Conservation (phyloP, 176 grass and related monocot genomes). For the Saccharum spontaneum region DNA sequence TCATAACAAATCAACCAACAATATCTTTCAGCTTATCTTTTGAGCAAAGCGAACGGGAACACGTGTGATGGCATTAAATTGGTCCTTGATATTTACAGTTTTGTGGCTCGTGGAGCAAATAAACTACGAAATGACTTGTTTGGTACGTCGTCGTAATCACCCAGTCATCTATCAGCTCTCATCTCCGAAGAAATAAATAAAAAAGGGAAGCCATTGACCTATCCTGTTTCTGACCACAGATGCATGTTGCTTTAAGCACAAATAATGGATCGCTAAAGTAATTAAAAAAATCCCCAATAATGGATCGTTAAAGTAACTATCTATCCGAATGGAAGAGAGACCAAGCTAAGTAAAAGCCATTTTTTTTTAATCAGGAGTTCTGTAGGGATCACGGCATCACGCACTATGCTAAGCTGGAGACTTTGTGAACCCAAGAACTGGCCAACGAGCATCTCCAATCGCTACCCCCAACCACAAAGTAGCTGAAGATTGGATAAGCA, state of each 20-base stretch:
- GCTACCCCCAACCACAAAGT: not conserved
- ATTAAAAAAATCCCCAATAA: too few relatives aligned
- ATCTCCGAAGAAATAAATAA: not conserved
- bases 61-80: not conserved
- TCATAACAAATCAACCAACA: too few relatives aligned
- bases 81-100: not conserved
- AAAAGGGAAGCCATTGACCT: not conserved
- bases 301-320: too few relatives aligned
- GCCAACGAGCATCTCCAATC: not conserved
- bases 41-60: too few relatives aligned
- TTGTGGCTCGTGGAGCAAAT: not conserved
- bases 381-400: too few relatives aligned
- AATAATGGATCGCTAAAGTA: too few relatives aligned
- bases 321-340: not conserved
- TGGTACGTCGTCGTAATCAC: constrained; percentile 13
- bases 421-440: not conserved
- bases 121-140: not conserved
- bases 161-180: not conserved
- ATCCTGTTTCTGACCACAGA: not conserved
- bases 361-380: too few relatives aligned
- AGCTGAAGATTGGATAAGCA: not conserved
- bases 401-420: not conserved
- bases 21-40: too few relatives aligned
- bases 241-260: not conserved
- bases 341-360: not conserved